phyloP scores from a whole-genome alignment of 2,329 filamentous ascomycete species.

The Thelonectria blattea region DNA sequence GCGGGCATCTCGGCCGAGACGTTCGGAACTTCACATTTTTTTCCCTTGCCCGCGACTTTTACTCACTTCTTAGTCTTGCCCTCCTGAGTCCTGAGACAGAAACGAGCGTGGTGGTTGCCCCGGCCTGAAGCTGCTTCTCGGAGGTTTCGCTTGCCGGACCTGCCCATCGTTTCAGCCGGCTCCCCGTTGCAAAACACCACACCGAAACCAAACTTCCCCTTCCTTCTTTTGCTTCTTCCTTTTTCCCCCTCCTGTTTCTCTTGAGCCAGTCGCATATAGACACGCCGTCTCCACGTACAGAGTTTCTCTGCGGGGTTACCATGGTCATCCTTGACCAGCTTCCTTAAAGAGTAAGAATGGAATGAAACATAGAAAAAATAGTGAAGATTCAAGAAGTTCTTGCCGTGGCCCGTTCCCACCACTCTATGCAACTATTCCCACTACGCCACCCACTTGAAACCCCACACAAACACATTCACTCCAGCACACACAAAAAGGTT shows the following conservation, averaged over 20 bases:
- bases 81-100: too few species aligned
- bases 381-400: not conserved
- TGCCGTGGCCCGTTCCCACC: too few species aligned
- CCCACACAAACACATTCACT: not conserved
- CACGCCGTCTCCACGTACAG: not conserved
- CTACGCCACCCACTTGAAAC: not conserved
- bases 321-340: not conserved
- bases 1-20: conserved; percentile 9
- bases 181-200: not conserved
- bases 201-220: not conserved
- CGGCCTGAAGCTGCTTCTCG: conserved; percentile 12
- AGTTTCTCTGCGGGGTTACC: not conserved
- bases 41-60: not conserved
- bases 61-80: not conserved
- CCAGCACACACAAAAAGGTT: not conserved
- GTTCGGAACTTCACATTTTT: not conserved
- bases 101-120: conserved; percentile 10
- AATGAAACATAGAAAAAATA: not conserved
- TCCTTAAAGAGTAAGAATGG: not conserved
- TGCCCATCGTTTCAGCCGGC: conserved; percentile 8
- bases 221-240: not conserved
- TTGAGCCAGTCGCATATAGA: not conserved
- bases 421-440: too few species aligned
- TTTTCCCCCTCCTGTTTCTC: not conserved
- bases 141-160: not conserved